Conservation (phyloP, 2,329 filamentous ascomycete genomes). For the Xylariaceae sp. region DNA sequence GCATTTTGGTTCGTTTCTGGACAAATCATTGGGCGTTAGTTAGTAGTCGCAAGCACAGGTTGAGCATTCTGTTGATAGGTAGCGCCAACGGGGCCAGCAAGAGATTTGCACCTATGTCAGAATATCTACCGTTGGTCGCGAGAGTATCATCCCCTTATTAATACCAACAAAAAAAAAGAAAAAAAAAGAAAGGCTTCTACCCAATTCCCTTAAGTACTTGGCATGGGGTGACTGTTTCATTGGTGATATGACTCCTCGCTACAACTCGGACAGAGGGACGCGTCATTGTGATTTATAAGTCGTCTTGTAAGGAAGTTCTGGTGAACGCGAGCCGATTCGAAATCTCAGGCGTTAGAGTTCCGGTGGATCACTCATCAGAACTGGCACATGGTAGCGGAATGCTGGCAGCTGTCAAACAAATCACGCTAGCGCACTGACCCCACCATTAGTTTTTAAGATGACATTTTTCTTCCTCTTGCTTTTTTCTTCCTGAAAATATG, state of each 20-base stretch:
- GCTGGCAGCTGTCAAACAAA: no score
- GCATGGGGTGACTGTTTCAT: neutral
- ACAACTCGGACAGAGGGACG: no score
- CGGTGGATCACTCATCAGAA: no score
- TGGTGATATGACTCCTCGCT: no score
- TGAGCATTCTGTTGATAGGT: slow-evolving; percentile 1
- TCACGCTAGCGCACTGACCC: neutral
- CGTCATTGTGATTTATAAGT: no score
- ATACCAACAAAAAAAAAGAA: neutral
- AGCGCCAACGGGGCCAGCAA: neutral
- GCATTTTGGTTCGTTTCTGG: slow-evolving; percentile 9
- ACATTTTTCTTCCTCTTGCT: neutral
- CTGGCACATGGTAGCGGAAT: no score
- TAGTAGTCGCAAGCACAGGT: slow-evolving; percentile 2
- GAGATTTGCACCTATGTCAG: slow-evolving; percentile 4
- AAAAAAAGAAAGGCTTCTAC: neutral
- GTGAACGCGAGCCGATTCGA: neutral
- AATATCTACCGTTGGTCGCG: slow-evolving; percentile 7
- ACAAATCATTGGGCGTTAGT: slow-evolving; percentile 9
- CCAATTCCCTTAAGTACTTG: neutral
- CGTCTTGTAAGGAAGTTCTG: no score
- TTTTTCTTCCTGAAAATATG: neutral
- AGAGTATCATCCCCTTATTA: neutral
- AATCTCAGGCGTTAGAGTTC: neutral
- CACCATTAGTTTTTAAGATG: neutral